phyloP scores from a whole-genome alignment of 2,329 filamentous ascomycete genomes.

The Colletotrichum tofieldiae region DNA sequence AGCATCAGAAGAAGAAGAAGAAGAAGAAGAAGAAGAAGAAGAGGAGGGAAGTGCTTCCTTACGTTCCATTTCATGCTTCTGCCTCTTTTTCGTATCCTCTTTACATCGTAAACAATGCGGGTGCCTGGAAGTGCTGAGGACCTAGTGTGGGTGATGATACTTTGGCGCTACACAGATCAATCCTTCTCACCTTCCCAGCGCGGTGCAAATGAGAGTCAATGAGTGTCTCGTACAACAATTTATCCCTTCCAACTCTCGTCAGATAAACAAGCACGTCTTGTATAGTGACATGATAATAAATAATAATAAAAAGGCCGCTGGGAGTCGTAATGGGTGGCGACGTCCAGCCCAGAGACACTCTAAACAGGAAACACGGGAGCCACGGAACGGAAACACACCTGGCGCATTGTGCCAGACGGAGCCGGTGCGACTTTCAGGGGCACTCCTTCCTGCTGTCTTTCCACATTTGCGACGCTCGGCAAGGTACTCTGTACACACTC shows the following conservation, averaged over 20 bases:
- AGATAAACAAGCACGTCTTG: conserved; percentile 3
- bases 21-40: too few relatives aligned
- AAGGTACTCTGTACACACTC: background rate
- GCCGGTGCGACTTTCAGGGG: conserved; percentile 12
- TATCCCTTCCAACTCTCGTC: background rate
- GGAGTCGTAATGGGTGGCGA: background rate
- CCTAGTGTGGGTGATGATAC: background rate
- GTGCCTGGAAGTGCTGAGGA: background rate
- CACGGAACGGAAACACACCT: conserved; percentile 25
- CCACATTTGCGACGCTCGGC: background rate
- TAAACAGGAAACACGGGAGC: conserved; percentile 31
- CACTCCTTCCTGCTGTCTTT: background rate
- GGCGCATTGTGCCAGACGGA: conserved; percentile 9
- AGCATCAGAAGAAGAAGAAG: too few relatives aligned
- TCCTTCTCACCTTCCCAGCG: background rate
- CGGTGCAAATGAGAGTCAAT: background rate
- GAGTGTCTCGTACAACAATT: background rate
- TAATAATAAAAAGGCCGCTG: background rate
- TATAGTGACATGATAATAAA: too few relatives aligned
- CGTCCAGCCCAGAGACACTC: background rate
- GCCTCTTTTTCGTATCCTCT: background rate
- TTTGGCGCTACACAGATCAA: background rate
- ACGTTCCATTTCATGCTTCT: background rate
- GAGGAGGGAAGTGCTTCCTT: background rate
- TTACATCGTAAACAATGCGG: background rate